Evolutionary conservation across 768 basidiomycete genomes (phyloP), one percentile per base, ranked within the genome.

Genomic region (Phlegmacium glaucopus): DNA sequence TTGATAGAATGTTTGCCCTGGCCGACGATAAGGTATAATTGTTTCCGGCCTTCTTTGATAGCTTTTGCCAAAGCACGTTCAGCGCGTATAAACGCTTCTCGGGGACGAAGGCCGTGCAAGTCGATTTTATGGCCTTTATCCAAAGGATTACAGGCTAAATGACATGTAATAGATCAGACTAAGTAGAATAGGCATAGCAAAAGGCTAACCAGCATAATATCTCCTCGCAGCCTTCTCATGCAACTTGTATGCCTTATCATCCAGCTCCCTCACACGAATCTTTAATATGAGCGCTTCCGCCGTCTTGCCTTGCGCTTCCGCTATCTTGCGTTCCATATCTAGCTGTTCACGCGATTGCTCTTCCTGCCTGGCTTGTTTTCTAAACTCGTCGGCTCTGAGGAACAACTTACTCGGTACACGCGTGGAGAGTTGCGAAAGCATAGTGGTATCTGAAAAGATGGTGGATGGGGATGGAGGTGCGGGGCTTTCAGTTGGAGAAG

Each of bases 1-100:
- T 76, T 70, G 5, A 73, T 64, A 2, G 89, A 92, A 66, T 97
- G 94, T 28, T 87, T 63, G 2, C 94, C 94, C 62, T 90, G 94
- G 15, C 90, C 90, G 2, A 77, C 75, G 52, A 80, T 77, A 3
- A 80, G 71, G 8, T 61, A 62, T 29, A 80, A 57, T 5, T 59
- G 57, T 1, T 58, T 53, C 4, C 65, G 52, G 9, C 67, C 71
- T 40, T 63, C 61, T 32, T 52, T 53, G 39, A 71, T 56, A 4
- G 72, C 68, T 5, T 72, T 61, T 7, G 71, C 62, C 36, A 80
- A 63, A 1, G 74, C 70, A 22, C 65, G 55, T 54, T 78, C 75
- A 6, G 73, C 74, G 16, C 58, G 62, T 29, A 65, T 63, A 32
- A 79, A 61, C 4, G 78, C 78, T 57, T 80, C 78, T 0, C 57